Conservation (phyloP, 2,329 filamentous ascomycete genomes). For the Akanthomyces muscarius region DNA sequence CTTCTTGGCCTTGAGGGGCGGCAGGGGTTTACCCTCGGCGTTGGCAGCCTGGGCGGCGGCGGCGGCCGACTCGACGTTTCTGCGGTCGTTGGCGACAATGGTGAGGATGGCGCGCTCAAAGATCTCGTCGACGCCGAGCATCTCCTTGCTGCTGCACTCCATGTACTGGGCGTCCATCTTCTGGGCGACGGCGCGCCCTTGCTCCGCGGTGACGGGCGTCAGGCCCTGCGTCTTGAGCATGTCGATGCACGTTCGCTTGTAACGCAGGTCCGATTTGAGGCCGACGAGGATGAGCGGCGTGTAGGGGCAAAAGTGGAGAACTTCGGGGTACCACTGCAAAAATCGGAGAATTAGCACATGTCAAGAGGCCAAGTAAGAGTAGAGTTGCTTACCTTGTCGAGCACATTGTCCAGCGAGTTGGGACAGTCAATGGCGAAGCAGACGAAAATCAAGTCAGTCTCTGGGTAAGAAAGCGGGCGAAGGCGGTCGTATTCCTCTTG, state of each 20-base stretch:
- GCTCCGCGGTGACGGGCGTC: conserved; percentile 87
- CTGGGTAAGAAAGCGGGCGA: conserved; percentile 91
- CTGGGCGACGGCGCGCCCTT: conserved; percentile 80
- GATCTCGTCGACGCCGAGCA: conserved; percentile 92
- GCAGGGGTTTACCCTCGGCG: conserved; percentile 32
- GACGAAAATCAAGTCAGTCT: conserved; percentile 96
- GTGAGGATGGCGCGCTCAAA: conserved; percentile 89
- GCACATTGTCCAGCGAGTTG: conserved; percentile 95
- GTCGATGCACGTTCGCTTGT: conserved; percentile 95
- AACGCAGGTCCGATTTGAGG: conserved; percentile 92
- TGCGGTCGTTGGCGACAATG: conserved; percentile 75
- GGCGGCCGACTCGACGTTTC: conserved; percentile 53
- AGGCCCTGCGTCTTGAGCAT: conserved; percentile 97
- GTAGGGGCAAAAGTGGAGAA: conserved; percentile 97
- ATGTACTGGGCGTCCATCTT: conserved; percentile 96
- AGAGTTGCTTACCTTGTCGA: conserved; percentile 77
- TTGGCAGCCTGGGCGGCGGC: conserved; percentile 34
- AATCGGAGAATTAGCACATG: neutral
- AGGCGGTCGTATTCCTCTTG: conserved; percentile 98
- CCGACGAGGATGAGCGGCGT: conserved; percentile 94
- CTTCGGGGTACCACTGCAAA: conserved; percentile 92
- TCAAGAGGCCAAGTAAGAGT: neutral
- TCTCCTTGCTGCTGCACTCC: conserved; percentile 98
- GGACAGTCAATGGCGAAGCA: conserved; percentile 99
- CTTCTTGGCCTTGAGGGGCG: conserved; percentile 55